Evolutionary conservation across 176 grass and related monocot genomes (phyloP), one percentile per base, ranked within the genome.

Genomic region (Luzula sylvatica): DNA sequence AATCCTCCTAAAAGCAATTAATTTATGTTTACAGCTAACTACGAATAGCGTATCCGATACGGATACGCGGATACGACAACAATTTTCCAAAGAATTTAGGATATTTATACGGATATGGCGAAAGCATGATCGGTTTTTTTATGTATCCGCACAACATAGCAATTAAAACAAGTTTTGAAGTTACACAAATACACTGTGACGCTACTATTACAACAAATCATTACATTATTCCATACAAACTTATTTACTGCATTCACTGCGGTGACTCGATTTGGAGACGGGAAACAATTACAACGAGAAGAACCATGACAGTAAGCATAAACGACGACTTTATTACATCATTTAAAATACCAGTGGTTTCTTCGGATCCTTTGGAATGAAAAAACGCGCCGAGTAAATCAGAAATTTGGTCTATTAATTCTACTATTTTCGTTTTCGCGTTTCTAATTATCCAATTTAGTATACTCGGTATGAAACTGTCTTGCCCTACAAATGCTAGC

Each of bases 291-390:
- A 94, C 79, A 50, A 94, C 65, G 26, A 87, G 75, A 23, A 94
- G 82, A 55, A 94, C 45, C 24, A 94, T 83, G 52, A 87, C 65
- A 8, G 88, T 77, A 38, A 94, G 71, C 78, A 87, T 65, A 55
- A 94, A 62, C 4, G 88, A 82, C 18, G 73, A 62, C 67, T 66
- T 83, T 21, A 94, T 47, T 14, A 74, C 67, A 41, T 77, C 82
- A 0, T 55, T 72, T 71, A 76, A 72, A 58, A 43, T 19, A 25
- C 72, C 64, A 15, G 65, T 48, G 5, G 72, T 77, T 11, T 83
- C 68, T 18, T 80, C 65, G 8, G 68, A 52, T 11, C 61, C 49
- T 13, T 61, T 19, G 9, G 41, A 14, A 20, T 44, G 18, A 55
- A 94, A 65, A 20, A 94, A 55, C 57, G 73, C 71, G 50, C 75